Percentiles rank a stretch among this genome's conserved stretches.
Evolutionary conservation across 2,329 filamentous ascomycete species (phyloP).

Genomic region (Botrytis elliptica): DNA sequence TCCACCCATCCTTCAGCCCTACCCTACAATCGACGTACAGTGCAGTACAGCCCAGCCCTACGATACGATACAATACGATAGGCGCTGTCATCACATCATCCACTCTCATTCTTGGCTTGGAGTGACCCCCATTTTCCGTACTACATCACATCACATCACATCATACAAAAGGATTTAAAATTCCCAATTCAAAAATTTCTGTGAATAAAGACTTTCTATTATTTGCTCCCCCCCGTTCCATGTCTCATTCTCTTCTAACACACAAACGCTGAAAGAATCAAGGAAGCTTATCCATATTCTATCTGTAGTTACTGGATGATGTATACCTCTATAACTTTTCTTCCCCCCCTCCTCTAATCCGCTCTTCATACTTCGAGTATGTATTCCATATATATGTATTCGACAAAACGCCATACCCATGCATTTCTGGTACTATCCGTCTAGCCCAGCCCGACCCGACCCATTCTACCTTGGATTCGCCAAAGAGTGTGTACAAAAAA

Average conservation of each 20-base stretch:
- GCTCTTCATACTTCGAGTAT: not conserved
- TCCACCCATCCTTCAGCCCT: not conserved
- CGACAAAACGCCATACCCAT: constrained; percentile 9
- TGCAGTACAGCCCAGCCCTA: not conserved
- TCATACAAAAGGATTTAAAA: not conserved
- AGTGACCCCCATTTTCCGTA: not conserved
- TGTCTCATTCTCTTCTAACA: not conserved
- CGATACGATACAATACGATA: not conserved
- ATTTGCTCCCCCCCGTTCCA: not conserved
- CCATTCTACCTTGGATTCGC: not conserved
- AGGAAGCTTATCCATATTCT: not conserved
- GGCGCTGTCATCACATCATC: not conserved
- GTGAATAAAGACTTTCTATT: not conserved
- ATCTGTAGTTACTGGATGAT: not conserved
- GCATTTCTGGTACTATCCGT: not conserved
- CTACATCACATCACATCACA: not conserved
- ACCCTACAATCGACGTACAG: too few relatives aligned
- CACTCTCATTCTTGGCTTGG: not conserved
- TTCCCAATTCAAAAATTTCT: not conserved
- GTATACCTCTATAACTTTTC: not conserved
- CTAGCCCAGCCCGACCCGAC: not conserved
- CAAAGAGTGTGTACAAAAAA: constrained; percentile 11
- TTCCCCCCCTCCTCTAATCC: not conserved
- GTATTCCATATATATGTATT: not conserved
- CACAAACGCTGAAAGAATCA: not conserved